A percentile compares a stretch with the other conserved stretches of the same genome.
phyloP scores from a whole-genome alignment of 352 stramenopile species.

The Phytophthora hibernalis region DNA sequence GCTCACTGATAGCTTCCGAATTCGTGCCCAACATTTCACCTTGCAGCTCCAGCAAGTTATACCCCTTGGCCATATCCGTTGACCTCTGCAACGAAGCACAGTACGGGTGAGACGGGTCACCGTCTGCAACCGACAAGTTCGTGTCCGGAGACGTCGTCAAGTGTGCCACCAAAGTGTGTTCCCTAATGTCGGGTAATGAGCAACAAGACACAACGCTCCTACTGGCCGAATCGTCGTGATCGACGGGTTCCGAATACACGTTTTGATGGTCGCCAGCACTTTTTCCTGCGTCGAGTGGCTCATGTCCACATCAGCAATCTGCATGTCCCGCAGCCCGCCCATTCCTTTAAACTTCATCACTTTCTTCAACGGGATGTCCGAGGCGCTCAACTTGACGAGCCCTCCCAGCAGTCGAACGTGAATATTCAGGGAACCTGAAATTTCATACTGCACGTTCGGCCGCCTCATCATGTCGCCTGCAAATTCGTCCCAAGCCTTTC shows the following conservation, averaged over 20 bases:
- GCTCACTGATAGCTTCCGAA: slow-evolving; percentile 64
- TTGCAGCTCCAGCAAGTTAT: slow-evolving; percentile 75
- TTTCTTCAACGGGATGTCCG: slow-evolving; percentile 60
- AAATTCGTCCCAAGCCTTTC: slow-evolving; percentile 69
- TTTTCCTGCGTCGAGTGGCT: slow-evolving; percentile 60
- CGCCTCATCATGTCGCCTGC: slow-evolving; percentile 71
- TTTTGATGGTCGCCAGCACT: slow-evolving; percentile 75
- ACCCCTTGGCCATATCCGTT: slow-evolving; percentile 52
- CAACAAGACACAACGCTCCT: slow-evolving; percentile 69
- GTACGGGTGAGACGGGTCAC: slow-evolving; percentile 62
- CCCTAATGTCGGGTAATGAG: slow-evolving; percentile 55
- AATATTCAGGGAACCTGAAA: slow-evolving; percentile 57
- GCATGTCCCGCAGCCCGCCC: slow-evolving; percentile 67
- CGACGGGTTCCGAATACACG: slow-evolving; percentile 87
- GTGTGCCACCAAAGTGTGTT: slow-evolving; percentile 58
- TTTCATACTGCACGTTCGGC: slow-evolving; percentile 51
- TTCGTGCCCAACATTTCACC: slow-evolving; percentile 74
- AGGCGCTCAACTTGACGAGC: slow-evolving; percentile 57
- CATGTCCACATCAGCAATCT: slow-evolving; percentile 71
- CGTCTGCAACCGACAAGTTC: slow-evolving; percentile 49
- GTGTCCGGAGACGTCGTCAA: slow-evolving; percentile 49
- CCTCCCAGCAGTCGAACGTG: slow-evolving; percentile 60
- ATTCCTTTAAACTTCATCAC: slow-evolving; percentile 67
- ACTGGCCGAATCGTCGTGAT: slow-evolving; percentile 69
- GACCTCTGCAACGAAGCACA: slow-evolving; percentile 44